These are phyloP conservation scores for Neoboletus subvelutipes DNA, from an alignment of 768 basidiomycete species.

Conservation along the genomic window DNA sequence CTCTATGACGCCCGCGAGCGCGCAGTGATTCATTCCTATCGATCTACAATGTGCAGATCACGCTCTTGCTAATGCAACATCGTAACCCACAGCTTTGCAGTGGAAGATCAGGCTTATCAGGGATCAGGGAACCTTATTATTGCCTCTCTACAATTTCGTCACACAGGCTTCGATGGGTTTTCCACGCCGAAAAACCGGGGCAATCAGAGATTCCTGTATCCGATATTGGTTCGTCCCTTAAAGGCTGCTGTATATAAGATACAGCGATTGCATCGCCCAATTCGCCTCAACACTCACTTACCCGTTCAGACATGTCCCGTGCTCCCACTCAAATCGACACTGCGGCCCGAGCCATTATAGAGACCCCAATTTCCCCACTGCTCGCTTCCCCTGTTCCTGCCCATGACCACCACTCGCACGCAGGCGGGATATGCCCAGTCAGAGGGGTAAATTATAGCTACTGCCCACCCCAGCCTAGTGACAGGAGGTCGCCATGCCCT, in stretches of 20 bases:
- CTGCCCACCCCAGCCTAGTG: conserved; percentile 45
- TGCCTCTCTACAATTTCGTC: neutral
- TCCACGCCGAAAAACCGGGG: neutral
- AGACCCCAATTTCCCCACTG: conserved; percentile 7
- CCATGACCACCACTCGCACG: conserved; percentile 26
- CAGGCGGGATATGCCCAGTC: conserved; percentile 38
- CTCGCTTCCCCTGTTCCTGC: conserved; percentile 11
- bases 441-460: conserved; percentile 38
- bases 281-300: neutral
- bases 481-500: conserved; percentile 67
- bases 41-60: conserved; percentile 1
- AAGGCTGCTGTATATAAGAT: conserved; percentile 5
- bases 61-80: neutral
- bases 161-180: neutral
- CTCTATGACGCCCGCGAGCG: neutral
- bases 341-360: neutral
- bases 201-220: neutral
- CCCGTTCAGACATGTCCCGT: conserved; percentile 6
- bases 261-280: neutral
- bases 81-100: conserved; percentile 1
- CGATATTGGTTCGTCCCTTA: neutral
- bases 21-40: neutral
- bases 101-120: too few species aligned
- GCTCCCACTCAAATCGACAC: neutral
- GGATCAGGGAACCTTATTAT: neutral